Evolutionary conservation across 1,139 yeast species (phyloP).

Genomic region (Blastobotrys petasosporus): DNA sequence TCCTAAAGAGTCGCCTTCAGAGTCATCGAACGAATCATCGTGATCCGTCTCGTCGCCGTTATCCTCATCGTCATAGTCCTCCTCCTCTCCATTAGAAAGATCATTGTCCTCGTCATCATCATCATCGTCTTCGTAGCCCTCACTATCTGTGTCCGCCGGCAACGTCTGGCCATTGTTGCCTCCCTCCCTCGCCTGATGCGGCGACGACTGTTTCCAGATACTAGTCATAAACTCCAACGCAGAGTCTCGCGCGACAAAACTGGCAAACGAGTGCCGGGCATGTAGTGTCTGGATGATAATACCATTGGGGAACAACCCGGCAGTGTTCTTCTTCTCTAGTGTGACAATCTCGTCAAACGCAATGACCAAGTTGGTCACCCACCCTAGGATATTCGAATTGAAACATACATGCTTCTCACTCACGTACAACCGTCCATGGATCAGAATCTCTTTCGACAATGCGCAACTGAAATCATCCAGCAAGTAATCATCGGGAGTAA

Average conservation of each 20-base stretch:
- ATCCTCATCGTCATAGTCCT: constrained; percentile 23
- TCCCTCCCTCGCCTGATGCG: constrained; percentile 32
- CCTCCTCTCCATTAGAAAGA: constrained; percentile 21
- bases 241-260: constrained; percentile 75
- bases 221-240: constrained; percentile 58
- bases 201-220: constrained; percentile 34
- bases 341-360: constrained; percentile 65
- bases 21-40: constrained; percentile 1
- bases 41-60: constrained; percentile 16
- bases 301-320: constrained; percentile 89
- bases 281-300: constrained; percentile 65
- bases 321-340: constrained; percentile 77
- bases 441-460: constrained; percentile 72
- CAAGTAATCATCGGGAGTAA: constrained; percentile 65
- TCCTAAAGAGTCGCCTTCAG: constrained; percentile 12
- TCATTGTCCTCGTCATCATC: constrained; percentile 21
- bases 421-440: constrained; percentile 87
- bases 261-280: constrained; percentile 69
- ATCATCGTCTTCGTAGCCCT: constrained; percentile 20
- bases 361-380: constrained; percentile 79
- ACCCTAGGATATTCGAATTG: constrained; percentile 85
- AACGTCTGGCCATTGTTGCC: neutral
- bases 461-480: constrained; percentile 90
- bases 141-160: constrained; percentile 9
- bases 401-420: constrained; percentile 80